Percentiles rank a stretch among this genome's conserved stretches.
Evolutionary conservation across 176 grass and related monocot species (phyloP).

Genomic region (maize (Zea mays)): DNA sequence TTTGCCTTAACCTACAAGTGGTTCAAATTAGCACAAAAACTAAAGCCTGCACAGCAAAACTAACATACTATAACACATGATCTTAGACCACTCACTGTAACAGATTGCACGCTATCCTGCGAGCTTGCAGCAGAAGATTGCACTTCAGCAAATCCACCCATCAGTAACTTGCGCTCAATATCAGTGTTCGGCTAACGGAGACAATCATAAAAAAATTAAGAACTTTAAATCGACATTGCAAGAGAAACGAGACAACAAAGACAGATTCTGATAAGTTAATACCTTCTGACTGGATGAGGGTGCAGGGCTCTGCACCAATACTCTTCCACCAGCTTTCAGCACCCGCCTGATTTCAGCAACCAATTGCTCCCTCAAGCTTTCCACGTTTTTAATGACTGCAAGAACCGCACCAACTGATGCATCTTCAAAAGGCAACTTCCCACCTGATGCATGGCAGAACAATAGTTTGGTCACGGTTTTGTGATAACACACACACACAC

Average conservation of each 20-base stretch:
- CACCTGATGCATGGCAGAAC: constrained; percentile 40
- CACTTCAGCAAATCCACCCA: constrained; percentile 72
- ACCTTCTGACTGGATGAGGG: constrained; percentile 56
- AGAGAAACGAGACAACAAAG: background rate
- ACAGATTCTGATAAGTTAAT: background rate
- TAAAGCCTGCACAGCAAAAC: background rate
- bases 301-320: constrained; percentile 55
- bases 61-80: background rate
- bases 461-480: background rate
- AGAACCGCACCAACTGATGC: constrained; percentile 63
- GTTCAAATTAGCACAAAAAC: constrained; percentile 5
- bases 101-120: constrained; percentile 38
- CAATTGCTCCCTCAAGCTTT: constrained; percentile 56
- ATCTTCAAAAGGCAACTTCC: constrained; percentile 62
- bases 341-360: constrained; percentile 65
- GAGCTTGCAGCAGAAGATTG: constrained; percentile 53
- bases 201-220: constrained; percentile 16
- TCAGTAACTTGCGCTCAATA: constrained; percentile 73
- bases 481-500: too few species aligned
- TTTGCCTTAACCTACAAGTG: constrained; percentile 69
- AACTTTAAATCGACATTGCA: background rate
- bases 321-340: constrained; percentile 65
- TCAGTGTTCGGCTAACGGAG: constrained; percentile 49
- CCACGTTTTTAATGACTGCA: constrained; percentile 43
- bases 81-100: constrained; percentile 49